Evolutionary conservation across 495 filamentous ascomycete genomes (phyloP).

Genomic region (Neurospora sp.): DNA sequence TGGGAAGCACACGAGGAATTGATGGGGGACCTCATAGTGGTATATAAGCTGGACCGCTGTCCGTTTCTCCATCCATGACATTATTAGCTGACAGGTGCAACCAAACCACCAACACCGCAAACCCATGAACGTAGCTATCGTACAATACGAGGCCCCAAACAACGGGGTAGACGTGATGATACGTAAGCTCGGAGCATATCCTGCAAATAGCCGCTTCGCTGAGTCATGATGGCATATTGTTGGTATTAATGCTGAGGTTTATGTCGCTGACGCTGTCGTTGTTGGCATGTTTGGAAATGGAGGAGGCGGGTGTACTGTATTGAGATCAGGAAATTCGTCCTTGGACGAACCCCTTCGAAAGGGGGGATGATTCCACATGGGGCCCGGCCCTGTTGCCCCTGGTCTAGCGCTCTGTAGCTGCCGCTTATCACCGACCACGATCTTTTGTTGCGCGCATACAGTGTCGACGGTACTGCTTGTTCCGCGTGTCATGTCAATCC

Average conservation of each 20-base stretch:
- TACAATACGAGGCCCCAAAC: neutral
- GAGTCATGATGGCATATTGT: conserved; percentile 3
- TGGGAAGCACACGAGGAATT: neutral
- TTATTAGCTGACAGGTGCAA: neutral
- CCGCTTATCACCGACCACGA: neutral
- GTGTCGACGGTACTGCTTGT: neutral
- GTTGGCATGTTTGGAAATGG: conserved; percentile 14
- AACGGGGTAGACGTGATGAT: neutral
- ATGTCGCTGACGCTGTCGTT: neutral
- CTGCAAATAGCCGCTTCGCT: neutral
- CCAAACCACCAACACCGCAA: neutral
- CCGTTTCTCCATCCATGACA: neutral
- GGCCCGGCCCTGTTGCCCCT: conserved; percentile 3
- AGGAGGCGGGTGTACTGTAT: conserved; percentile 7
- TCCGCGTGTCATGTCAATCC: neutral
- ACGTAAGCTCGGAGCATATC: neutral
- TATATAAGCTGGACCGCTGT: neutral
- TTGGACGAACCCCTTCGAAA: conserved; percentile 7
- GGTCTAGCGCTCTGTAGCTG: neutral
- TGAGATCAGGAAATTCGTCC: conserved; percentile 12
- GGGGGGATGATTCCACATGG: conserved; percentile 1
- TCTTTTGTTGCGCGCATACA: neutral
- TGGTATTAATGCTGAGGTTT: neutral
- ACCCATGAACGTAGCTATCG: neutral
- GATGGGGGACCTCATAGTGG: neutral